phyloP scores from a whole-genome alignment of 805 yeast species.

The Metschnikowia santaceciliae region DNA sequence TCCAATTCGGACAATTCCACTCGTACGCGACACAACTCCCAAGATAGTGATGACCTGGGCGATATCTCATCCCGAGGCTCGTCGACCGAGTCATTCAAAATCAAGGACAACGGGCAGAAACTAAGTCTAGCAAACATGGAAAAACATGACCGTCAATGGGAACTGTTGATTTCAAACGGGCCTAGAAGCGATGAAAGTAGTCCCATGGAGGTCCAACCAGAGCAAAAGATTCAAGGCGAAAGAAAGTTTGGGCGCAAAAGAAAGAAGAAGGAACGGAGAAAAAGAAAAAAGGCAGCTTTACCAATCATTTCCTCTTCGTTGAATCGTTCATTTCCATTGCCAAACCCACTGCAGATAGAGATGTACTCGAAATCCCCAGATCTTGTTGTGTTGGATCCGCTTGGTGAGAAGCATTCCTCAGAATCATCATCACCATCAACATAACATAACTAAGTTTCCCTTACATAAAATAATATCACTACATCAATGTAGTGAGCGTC shows the following conservation, averaged over 20 bases:
- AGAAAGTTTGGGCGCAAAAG: neutral
- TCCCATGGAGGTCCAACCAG: neutral
- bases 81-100: neutral
- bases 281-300: constrained; percentile 5
- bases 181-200: neutral
- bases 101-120: constrained; percentile 8
- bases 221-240: neutral
- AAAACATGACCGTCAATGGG: constrained; percentile 18
- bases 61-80: neutral
- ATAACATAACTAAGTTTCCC: neutral
- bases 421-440: constrained; percentile 3
- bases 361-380: constrained; percentile 15
- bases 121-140: constrained; percentile 19
- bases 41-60: neutral
- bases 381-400: constrained; percentile 12
- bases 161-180: constrained; percentile 5
- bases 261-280: constrained; percentile 1
- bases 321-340: constrained; percentile 17
- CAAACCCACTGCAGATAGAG: constrained; percentile 18
- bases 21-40: constrained; percentile 1
- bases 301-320: constrained; percentile 15
- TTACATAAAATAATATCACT: neutral
- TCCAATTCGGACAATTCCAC: neutral
- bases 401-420: neutral
- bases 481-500: neutral